Percentiles rank a stretch among this genome's conserved stretches.
phyloP scores from a whole-genome alignment of 192 early-diverging fungal genomes.

The Coemansia sp. region DNA sequence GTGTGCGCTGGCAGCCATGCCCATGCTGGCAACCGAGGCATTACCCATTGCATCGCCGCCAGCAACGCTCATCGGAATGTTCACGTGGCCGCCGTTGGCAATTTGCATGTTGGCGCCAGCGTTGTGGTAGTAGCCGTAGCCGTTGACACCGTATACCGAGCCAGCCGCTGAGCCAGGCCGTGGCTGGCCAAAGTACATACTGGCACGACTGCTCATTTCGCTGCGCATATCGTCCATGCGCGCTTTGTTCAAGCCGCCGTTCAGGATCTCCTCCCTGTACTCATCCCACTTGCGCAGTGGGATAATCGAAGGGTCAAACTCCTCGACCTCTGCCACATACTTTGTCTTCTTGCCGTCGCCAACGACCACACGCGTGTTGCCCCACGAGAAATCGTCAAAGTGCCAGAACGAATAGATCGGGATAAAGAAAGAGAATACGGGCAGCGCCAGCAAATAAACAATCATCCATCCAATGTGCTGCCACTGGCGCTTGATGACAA shows the following conservation, averaged over 20 bases:
- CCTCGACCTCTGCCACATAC: slow-evolving; percentile 63
- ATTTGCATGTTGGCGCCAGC: slow-evolving; percentile 46
- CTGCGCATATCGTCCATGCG: slow-evolving; percentile 48
- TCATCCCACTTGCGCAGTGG: slow-evolving; percentile 82
- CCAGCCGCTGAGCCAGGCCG: slow-evolving; percentile 51
- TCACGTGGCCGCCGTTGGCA: slow-evolving; percentile 17
- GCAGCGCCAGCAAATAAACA: slow-evolving; percentile 89
- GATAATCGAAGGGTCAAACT: slow-evolving; percentile 74
- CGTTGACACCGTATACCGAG: slow-evolving; percentile 38
- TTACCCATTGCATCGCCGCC: slow-evolving; percentile 31
- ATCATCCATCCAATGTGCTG: slow-evolving; percentile 84
- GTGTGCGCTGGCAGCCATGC: slow-evolving; percentile 12
- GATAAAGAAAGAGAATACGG: slow-evolving; percentile 86
- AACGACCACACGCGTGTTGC: no score
- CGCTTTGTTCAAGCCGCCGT: slow-evolving; percentile 27
- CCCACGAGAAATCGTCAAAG: slow-evolving; percentile 68
- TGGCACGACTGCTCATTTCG: slow-evolving; percentile 55
- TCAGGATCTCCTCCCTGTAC: slow-evolving; percentile 67
- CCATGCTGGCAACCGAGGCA: slow-evolving; percentile 25
- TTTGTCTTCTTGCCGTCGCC: slow-evolving; percentile 75
- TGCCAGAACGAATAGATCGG: slow-evolving; percentile 98
- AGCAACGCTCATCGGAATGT: slow-evolving; percentile 38
- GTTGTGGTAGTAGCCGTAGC: slow-evolving; percentile 47
- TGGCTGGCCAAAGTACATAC: slow-evolving; percentile 52
- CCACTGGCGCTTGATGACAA: slow-evolving; percentile 65